A percentile compares a stretch with the other conserved stretches of the same genome.
Conservation (phyloP, 139 green algal genomes). For the Astrephomene gubernaculifera region DNA sequence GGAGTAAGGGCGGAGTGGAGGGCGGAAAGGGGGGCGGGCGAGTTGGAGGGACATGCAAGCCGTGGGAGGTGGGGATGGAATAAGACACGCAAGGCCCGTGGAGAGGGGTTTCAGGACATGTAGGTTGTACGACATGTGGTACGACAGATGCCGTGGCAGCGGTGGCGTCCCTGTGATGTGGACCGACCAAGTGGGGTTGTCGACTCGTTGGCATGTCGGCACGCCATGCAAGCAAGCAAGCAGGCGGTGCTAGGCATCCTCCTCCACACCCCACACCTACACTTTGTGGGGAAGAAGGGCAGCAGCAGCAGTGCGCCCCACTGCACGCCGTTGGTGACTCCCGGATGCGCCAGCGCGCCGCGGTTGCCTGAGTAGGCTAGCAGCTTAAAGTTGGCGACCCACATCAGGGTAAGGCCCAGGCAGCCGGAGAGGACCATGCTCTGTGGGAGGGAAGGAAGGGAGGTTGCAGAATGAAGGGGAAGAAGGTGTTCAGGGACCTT, state of each 20-base stretch:
- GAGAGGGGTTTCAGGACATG: too few species aligned
- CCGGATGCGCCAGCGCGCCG: slow-evolving; percentile 23
- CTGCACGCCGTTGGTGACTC: not conserved
- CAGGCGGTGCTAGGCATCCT: not conserved
- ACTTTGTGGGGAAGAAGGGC: slow-evolving; percentile 37
- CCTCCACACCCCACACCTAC: not conserved
- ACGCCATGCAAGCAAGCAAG: not conserved
- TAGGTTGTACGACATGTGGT: too few species aligned
- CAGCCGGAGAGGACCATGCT: slow-evolving; percentile 2
- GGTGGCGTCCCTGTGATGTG: too few species aligned
- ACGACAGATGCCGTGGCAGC: too few species aligned
- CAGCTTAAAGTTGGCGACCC: slow-evolving; percentile 37
- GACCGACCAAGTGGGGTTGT: too few species aligned
- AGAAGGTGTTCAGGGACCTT: not conserved
- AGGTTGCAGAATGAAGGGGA: not conserved
- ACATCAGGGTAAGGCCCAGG: slow-evolving; percentile 17
- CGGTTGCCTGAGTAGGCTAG: slow-evolving; percentile 22
- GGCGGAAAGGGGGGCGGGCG: not conserved
- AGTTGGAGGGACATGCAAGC: not conserved
- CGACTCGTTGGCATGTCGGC: too few species aligned
- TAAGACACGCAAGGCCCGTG: too few species aligned
- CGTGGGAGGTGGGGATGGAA: too few species aligned
- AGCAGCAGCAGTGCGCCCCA: slow-evolving; percentile 27
- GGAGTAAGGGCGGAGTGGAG: not conserved
- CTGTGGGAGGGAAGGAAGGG: not conserved